Conservation (phyloP, 441 rosid species). For the Gossypium davidsonii region DNA sequence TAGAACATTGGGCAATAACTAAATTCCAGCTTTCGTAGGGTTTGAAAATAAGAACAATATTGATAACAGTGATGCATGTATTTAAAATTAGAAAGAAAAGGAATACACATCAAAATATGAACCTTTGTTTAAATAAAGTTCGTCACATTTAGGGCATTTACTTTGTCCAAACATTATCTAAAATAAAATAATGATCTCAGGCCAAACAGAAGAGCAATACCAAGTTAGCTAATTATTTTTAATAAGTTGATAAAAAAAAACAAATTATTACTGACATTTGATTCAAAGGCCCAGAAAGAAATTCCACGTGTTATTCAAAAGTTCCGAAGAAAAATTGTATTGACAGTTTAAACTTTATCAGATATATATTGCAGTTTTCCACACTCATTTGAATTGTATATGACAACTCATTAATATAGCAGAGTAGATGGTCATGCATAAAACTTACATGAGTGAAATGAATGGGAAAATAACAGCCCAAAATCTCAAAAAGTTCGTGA, state of each 20-base stretch:
- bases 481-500: conserved; percentile 49
- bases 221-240: background rate
- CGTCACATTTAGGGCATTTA: background rate
- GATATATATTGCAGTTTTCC: conserved; percentile 1
- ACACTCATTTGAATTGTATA: background rate
- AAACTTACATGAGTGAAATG: conserved; percentile 88
- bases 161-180: background rate
- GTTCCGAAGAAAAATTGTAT: background rate
- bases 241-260: background rate
- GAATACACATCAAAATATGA: background rate
- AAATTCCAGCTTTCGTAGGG: background rate
- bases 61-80: background rate
- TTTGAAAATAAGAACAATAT: background rate
- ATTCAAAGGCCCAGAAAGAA: background rate
- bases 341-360: background rate
- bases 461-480: conserved; percentile 81
- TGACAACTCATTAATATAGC: background rate
- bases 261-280: background rate
- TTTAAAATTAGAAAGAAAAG: background rate
- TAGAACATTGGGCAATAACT: background rate
- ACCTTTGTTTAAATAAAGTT: background rate
- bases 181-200: background rate
- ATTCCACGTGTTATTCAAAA: background rate
- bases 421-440: background rate
- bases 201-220: background rate